Base-by-base conservation (phyloP, 768 basidiomycete genomes). In the Lactifluus subvellereus region DNA sequence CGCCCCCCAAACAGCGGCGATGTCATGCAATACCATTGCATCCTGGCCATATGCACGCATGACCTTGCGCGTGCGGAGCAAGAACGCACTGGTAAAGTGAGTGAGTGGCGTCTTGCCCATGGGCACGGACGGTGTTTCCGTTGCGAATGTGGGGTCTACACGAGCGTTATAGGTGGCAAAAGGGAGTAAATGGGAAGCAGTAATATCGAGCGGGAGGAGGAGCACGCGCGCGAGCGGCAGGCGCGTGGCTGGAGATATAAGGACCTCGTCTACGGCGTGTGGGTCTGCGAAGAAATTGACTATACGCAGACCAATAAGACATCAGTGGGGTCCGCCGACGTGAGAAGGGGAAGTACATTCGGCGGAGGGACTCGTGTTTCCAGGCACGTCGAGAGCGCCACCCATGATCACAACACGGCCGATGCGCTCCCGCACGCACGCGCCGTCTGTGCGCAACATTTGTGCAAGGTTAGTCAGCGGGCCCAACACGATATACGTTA, bases 201-300 rank as follows among this genome's bases (percentile, higher is more conserved):
- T 95, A 62, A 93, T 82, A 70, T 97, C 94, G 57, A 96, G 77
- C 0, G 93, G 88, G 52, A 87, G 75, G 52, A 91, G 75, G 66
- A 90, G 68, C 72, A 89, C 83, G 38, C 88, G 82, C 57, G 87
- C 82, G 38, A 84, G 75, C 4, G 87, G 89, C 16, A 91, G 66
- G 64, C 83, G 76, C 55, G 70, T 71, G 66, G 74, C 62, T 4
- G 67, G 54, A 6, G 83, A 79, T 33, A 79, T 69, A 18, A 93
- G 74, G 0, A 96, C 72, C 54, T 88, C 82, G 53, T 84, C 81
- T 4, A 89, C 91, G 2, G 94, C 92, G 68, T 79, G 89, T 2
- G 94, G 91, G 70, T 96, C 93, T 2, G 93, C 91, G 61, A 86
- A 93, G 70, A 88, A 89, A 72, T 91, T 91, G 76, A 91, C 90